Percentiles rank a stretch among this genome's conserved stretches.
Evolutionary conservation across 1,139 yeast genomes (phyloP).

Genomic region (Taiozyma onychis): DNA sequence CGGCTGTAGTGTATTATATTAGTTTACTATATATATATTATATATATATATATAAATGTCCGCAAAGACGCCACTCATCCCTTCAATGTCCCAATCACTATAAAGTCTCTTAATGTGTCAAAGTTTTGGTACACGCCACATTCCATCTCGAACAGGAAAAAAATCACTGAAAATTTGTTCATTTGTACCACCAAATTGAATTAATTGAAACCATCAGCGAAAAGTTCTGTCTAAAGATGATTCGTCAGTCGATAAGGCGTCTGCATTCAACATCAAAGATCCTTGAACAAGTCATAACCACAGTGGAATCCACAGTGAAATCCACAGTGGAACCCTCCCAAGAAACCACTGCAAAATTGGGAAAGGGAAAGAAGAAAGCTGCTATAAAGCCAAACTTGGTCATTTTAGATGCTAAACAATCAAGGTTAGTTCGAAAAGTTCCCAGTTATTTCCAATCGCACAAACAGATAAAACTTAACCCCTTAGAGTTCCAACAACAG

Average conservation of each 20-base stretch:
- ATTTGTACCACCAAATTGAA: no score
- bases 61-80: no score
- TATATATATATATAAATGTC: no score
- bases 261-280: background rate
- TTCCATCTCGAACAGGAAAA: background rate
- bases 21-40: no score
- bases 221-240: background rate
- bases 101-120: background rate
- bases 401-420: constrained; percentile 18
- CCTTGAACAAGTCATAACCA: background rate
- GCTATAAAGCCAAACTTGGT: constrained; percentile 18
- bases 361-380: constrained; percentile 20
- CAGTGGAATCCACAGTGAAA: background rate
- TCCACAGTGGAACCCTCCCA: no score
- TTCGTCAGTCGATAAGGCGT: background rate
- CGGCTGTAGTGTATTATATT: no score
- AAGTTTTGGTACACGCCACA: background rate
- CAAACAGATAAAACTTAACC: background rate
- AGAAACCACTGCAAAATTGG: constrained; percentile 3
- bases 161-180: background rate
- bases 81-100: no score
- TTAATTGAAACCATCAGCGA: no score
- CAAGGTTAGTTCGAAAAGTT: constrained; percentile 10
- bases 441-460: constrained; percentile 1
- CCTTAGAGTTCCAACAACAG: constrained; percentile 3